Percentiles rank a stretch among this genome's conserved stretches.
Conservation (phyloP, 2,329 filamentous ascomycete genomes). For the Epicoccum nigrum region DNA sequence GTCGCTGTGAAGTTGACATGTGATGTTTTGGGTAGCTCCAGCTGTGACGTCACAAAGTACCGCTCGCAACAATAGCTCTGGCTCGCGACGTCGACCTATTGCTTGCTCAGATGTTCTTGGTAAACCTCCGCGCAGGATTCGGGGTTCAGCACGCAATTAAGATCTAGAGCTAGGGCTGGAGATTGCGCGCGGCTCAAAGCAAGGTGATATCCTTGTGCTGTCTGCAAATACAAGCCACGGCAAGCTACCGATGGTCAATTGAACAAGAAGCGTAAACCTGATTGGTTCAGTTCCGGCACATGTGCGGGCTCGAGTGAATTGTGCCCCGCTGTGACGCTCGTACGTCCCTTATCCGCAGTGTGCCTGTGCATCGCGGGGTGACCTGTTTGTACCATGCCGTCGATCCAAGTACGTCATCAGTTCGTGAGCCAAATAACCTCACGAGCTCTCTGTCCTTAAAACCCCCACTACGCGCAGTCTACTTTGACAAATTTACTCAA, state of each 20-base stretch:
- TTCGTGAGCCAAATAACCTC: conserved; percentile 19
- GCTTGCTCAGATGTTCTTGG: too few species aligned
- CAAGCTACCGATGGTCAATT: conserved; percentile 5
- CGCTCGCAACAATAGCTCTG: too few species aligned
- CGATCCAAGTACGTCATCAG: conserved; percentile 25
- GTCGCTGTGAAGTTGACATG: too few species aligned
- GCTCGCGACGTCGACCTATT: too few species aligned
- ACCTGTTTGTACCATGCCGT: conserved; percentile 7
- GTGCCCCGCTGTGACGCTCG: conserved; percentile 24
- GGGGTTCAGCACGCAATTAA: conserved; percentile 4
- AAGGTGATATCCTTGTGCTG: conserved; percentile 8
- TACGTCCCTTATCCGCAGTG: conserved; percentile 17
- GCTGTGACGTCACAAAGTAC: too few species aligned
- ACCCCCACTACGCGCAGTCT: conserved; percentile 1
- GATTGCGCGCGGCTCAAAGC: conserved; percentile 12
- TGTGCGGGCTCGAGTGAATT: conserved; percentile 2
- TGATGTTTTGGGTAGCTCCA: too few species aligned
- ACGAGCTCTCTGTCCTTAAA: conserved; percentile 12
- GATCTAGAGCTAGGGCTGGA: conserved; percentile 3
- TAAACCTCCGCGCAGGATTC: too few species aligned
- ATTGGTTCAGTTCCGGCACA: conserved; percentile 4
- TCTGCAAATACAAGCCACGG: background rate
- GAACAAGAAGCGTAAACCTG: conserved; percentile 7
- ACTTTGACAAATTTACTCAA: background rate
- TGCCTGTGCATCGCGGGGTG: conserved; percentile 19